These are phyloP conservation scores for Leucoagaricus sp. DNA, from an alignment of 1,284 basidiomycete species.

Conservation along the genomic window DNA sequence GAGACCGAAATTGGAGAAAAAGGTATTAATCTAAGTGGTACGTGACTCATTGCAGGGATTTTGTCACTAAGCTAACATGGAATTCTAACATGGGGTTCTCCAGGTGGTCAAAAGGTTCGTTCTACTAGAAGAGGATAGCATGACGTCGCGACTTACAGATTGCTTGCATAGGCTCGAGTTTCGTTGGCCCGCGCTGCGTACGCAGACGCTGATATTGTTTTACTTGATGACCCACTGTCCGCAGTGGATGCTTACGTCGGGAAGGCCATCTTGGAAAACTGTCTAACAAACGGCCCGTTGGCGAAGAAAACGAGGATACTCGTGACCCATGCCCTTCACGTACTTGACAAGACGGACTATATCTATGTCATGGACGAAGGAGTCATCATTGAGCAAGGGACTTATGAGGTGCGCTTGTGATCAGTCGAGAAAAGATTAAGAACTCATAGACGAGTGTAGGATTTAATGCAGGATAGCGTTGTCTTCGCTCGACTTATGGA, in stretches of 20 bases:
- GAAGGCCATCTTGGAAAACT: slow-evolving; percentile 61
- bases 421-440: not conserved
- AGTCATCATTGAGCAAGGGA: slow-evolving; percentile 62
- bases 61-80: not conserved
- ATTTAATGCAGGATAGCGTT: slow-evolving; percentile 51
- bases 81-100: not conserved
- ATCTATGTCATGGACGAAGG: slow-evolving; percentile 80
- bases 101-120: slow-evolving; percentile 51
- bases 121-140: not conserved
- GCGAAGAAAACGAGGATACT: slow-evolving; percentile 69
- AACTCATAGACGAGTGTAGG: slow-evolving; percentile 28
- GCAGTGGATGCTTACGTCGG: slow-evolving; percentile 76
- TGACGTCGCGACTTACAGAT: not conserved
- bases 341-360: slow-evolving; percentile 67
- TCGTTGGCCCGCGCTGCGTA: slow-evolving; percentile 83
- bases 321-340: slow-evolving; percentile 75
- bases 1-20: slow-evolving; percentile 85
- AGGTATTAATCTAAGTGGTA: slow-evolving; percentile 69
- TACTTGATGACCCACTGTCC: slow-evolving; percentile 73
- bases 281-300: slow-evolving; percentile 58
- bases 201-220: slow-evolving; percentile 70
- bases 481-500: slow-evolving; percentile 64
- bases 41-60: not conserved
- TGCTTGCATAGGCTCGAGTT: slow-evolving; percentile 61
- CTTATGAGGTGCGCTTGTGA: slow-evolving; percentile 45